Conservation (phyloP, 176 grass and related monocot genomes). For the Oryza glaberrima region DNA sequence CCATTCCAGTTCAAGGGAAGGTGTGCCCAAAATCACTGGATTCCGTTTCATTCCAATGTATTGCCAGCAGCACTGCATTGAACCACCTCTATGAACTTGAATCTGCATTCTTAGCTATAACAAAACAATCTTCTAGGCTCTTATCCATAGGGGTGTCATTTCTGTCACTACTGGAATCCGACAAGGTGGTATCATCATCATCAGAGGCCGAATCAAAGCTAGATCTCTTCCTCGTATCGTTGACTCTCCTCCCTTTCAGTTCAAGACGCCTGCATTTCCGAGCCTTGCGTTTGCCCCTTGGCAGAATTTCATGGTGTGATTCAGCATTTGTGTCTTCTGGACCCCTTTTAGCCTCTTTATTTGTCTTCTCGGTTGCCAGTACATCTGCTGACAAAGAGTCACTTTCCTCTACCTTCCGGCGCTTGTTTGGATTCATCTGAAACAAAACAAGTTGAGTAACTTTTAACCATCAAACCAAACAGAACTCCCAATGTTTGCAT, state of each 20-base stretch:
- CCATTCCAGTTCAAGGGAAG: neutral
- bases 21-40: neutral
- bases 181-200: constrained; percentile 57
- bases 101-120: constrained; percentile 49
- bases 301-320: constrained; percentile 62
- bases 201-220: constrained; percentile 49
- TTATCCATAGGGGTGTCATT: constrained; percentile 43
- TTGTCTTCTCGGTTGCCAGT: constrained; percentile 52
- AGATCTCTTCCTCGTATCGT: constrained; percentile 63
- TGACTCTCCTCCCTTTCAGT: constrained; percentile 54
- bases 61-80: neutral
- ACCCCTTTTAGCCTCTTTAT: constrained; percentile 43
- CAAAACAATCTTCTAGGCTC: constrained; percentile 46
- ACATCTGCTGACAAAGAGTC: constrained; percentile 32
- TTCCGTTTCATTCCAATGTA: constrained; percentile 17
- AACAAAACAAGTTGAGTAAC: constrained; percentile 40
- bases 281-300: constrained; percentile 64
- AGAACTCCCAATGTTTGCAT: constrained; percentile 6
- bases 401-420: constrained; percentile 58
- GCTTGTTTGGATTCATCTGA: constrained; percentile 78
- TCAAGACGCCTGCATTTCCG: constrained; percentile 72
- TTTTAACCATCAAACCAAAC: neutral
- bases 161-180: constrained; percentile 67
- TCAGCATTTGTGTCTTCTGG: constrained; percentile 63
- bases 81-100: constrained; percentile 52